These are phyloP conservation scores for Citrullus mucosospermus DNA, from an alignment of 306 rosid species.

Conservation along the genomic window DNA sequence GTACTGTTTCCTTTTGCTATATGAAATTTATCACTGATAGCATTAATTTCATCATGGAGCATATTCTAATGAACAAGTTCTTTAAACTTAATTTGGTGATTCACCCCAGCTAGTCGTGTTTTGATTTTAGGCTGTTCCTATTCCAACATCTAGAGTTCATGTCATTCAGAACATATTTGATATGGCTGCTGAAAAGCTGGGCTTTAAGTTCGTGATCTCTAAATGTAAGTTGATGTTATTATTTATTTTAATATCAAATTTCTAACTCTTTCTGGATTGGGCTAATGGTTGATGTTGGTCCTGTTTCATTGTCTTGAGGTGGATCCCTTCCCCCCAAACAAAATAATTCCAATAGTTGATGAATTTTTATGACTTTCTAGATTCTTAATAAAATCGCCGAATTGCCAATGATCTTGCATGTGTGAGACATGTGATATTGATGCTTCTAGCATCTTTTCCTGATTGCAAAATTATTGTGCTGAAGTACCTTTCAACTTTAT, in stretches of 20 bases:
- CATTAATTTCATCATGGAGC: neutral
- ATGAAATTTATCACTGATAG: neutral
- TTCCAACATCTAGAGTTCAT: constrained; percentile 60
- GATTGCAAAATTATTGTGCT: neutral
- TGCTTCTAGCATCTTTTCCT: neutral
- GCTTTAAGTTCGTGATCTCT: constrained; percentile 45
- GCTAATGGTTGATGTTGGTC: neutral
- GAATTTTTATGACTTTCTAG: neutral
- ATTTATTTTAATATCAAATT: constrained; percentile 3
- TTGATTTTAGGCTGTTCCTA: constrained; percentile 61
- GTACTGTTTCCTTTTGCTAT: neutral
- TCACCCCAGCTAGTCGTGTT: constrained; percentile 3
- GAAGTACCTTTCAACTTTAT: neutral
- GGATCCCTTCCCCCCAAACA: neutral
- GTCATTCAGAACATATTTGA: constrained; percentile 54
- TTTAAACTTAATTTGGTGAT: neutral
- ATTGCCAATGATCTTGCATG: neutral
- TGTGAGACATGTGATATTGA: neutral
- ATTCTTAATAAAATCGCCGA: neutral
- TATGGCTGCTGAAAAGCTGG: constrained; percentile 77
- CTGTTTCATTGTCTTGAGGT: neutral
- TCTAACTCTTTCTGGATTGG: constrained; percentile 5
- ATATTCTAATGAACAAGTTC: neutral
- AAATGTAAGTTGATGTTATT: constrained; percentile 29
- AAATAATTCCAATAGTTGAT: neutral